phyloP scores from a whole-genome alignment of 2,329 filamentous ascomycete genomes.

The Phyllachora maydis region DNA sequence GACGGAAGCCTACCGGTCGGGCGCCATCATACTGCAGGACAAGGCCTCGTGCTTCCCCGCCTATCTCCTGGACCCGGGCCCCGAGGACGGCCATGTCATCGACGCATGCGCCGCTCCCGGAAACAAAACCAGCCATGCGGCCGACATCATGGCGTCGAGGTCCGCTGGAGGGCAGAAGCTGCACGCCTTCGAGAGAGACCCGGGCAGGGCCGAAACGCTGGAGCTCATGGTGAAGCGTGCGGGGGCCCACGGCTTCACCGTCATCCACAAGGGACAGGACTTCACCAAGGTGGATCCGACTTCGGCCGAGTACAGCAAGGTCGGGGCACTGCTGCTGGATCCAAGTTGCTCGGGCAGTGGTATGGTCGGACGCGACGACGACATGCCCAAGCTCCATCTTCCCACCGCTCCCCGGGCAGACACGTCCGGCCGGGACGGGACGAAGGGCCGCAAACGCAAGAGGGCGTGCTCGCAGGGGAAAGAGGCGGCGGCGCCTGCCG shows the following conservation, averaged over 20 bases:
- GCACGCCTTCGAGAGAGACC: constrained; percentile 64
- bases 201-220: constrained; percentile 49
- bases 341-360: constrained; percentile 93
- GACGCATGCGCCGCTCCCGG: constrained; percentile 89
- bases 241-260: constrained; percentile 44
- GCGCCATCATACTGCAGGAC: constrained; percentile 77
- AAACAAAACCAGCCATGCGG: constrained; percentile 92
- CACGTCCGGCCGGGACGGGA: not conserved
- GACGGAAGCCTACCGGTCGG: constrained; percentile 50
- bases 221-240: constrained; percentile 70
- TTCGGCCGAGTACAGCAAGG: constrained; percentile 38
- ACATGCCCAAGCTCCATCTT: constrained; percentile 48
- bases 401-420: constrained; percentile 12
- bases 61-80: constrained; percentile 53
- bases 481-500: constrained; percentile 8
- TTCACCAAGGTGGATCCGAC: constrained; percentile 58
- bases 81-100: constrained; percentile 56
- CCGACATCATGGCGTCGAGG: constrained; percentile 42
- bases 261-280: constrained; percentile 55
- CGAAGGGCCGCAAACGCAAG: constrained; percentile 22
- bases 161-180: constrained; percentile 31
- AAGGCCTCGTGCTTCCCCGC: constrained; percentile 96
- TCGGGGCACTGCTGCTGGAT: constrained; percentile 70
- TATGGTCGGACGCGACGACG: constrained; percentile 79
- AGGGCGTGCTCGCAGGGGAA: constrained; percentile 13